Evolutionary conservation across 1,139 yeast species (phyloP).

Genomic region (Eremothecium sinecaudum): DNA sequence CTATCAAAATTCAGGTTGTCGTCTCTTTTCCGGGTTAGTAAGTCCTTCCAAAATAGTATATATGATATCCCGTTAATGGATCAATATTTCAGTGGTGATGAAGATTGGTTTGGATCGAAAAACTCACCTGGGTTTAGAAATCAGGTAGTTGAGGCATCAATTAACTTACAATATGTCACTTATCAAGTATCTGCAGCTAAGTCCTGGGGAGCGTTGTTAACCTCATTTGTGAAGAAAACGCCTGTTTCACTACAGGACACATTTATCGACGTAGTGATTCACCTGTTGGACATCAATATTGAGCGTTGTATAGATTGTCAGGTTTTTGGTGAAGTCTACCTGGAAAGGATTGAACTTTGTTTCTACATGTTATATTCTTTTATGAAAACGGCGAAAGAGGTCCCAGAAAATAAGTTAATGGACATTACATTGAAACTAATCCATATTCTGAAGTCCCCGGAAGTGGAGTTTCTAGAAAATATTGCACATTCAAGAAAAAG

Average conservation of each 20-base stretch:
- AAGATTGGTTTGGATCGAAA: constrained; percentile 40
- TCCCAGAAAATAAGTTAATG: constrained; percentile 21
- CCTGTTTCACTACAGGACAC: constrained; percentile 30
- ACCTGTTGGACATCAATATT: constrained; percentile 44
- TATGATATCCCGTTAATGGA: constrained; percentile 62
- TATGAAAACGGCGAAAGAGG: constrained; percentile 26
- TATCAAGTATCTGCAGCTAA: constrained; percentile 64
- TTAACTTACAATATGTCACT: constrained; percentile 53
- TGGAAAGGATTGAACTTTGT: constrained; percentile 59
- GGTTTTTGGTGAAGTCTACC: constrained; percentile 42
- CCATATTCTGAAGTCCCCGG: constrained; percentile 36
- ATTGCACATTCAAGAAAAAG: constrained; percentile 33
- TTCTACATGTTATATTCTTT: constrained; percentile 52
- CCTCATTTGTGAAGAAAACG: constrained; percentile 44
- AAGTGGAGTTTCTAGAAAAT: constrained; percentile 39
- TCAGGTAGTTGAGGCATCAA: constrained; percentile 50
- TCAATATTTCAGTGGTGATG: constrained; percentile 40
- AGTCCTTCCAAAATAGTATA: constrained; percentile 44
- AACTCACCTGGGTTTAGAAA: constrained; percentile 36
- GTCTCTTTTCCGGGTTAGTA: constrained; percentile 39
- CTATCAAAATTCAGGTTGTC: constrained; percentile 46
- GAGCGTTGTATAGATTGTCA: constrained; percentile 46
- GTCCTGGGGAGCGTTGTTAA: constrained; percentile 68
- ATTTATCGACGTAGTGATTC: constrained; percentile 39
- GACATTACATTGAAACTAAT: constrained; percentile 20